Evolutionary conservation across 73 alveolate species (phyloP).

Genomic region (Paramecium pentaurelia): DNA sequence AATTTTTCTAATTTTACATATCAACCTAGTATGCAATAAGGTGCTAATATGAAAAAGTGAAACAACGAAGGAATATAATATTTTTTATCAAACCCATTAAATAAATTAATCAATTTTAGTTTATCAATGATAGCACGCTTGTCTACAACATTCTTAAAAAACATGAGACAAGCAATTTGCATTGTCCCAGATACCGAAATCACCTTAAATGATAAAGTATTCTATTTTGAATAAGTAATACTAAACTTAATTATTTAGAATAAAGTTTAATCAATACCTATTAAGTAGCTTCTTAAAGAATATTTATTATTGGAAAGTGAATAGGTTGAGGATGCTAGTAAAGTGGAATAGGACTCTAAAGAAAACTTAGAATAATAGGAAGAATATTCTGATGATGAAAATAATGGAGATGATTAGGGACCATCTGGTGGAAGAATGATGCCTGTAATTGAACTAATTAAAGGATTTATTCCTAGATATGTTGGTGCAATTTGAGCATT

Average conservation of each 20-base stretch:
- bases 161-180: not conserved
- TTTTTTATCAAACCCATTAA: not conserved
- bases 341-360: not conserved
- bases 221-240: not conserved
- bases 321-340: not conserved
- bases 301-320: not conserved
- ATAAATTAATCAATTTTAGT: not conserved
- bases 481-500: not conserved
- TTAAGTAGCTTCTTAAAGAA: not conserved
- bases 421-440: slow-evolving; percentile 8
- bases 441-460: slow-evolving; percentile 21
- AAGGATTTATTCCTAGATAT: slow-evolving; percentile 14
- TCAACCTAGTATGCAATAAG: slow-evolving; percentile 17
- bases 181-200: not conserved
- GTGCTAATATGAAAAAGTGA: not conserved
- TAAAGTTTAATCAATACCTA: not conserved
- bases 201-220: not conserved
- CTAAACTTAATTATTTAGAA: not conserved
- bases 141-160: not conserved
- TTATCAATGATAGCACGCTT: not conserved
- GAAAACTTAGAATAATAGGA: not conserved
- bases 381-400: slow-evolving; percentile 1
- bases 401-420: not conserved
- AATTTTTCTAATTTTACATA: slow-evolving; percentile 30
- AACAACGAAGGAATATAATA: not conserved